Conservation (phyloP, 2,329 filamentous ascomycete species). For the Cercospora sojina region DNA sequence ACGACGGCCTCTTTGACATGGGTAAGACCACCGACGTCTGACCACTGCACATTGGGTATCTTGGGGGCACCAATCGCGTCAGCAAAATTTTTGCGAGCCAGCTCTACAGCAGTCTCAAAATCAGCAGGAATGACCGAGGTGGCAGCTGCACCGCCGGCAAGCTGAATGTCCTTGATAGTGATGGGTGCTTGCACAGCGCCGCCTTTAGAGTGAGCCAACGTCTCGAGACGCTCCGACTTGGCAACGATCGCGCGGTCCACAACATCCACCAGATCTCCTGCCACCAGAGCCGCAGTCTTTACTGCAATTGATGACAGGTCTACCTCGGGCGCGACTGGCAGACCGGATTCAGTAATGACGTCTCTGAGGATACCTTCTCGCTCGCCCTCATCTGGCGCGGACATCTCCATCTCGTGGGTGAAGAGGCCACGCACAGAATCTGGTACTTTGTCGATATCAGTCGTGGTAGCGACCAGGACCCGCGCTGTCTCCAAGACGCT, state of each 20-base stretch:
- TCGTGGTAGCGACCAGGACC: conserved; percentile 89
- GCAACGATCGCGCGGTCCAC: conserved; percentile 85
- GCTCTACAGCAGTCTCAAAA: conserved; percentile 90
- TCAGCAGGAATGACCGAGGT: conserved; percentile 77
- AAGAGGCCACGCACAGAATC: conserved; percentile 88
- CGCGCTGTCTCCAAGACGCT: conserved; percentile 77
- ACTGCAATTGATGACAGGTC: conserved; percentile 82
- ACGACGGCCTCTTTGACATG: conserved; percentile 97
- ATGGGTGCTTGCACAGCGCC: conserved; percentile 31
- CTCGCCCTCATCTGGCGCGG: conserved; percentile 86
- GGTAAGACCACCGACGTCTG: conserved; percentile 87
- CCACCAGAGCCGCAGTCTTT: conserved; percentile 93
- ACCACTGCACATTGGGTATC: conserved; percentile 95
- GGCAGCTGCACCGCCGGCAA: conserved; percentile 78
- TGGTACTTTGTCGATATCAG: conserved; percentile 89
- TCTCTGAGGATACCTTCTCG: conserved; percentile 81
- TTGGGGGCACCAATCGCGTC: conserved; percentile 96
- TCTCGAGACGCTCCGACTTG: conserved; percentile 71
- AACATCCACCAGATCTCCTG: conserved; percentile 86
- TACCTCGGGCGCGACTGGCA: conserved; percentile 78
- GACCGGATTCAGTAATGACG: conserved; percentile 72
- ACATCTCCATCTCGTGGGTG: conserved; percentile 92
- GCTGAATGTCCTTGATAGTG: conserved; percentile 77
- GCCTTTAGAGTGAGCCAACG: conserved; percentile 57
- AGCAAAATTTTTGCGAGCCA: conserved; percentile 95